Percentiles rank a stretch among this genome's conserved stretches.
Evolutionary conservation across 305 asterid genomes (phyloP).

Genomic region (Fraxinus platypoda): DNA sequence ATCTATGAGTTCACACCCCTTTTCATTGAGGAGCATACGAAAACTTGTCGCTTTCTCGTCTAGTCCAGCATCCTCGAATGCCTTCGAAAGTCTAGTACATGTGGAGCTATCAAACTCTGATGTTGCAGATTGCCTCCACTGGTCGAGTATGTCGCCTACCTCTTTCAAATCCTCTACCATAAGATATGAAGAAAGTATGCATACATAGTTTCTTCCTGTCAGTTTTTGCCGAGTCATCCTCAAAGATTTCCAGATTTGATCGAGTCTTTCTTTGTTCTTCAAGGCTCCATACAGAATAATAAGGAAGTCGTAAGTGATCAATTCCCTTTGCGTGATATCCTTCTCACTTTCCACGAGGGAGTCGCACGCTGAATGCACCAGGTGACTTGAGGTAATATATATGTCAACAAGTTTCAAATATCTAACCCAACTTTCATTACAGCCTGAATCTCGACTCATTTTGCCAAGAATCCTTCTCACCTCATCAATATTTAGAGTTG

Average conservation of each 20-base stretch:
- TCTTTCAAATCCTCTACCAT: conserved; percentile 73
- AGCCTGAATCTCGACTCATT: conserved; percentile 46
- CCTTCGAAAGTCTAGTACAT: conserved; percentile 52
- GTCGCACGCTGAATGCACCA: conserved; percentile 46
- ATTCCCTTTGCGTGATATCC: conserved; percentile 67
- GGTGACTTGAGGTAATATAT: conserved; percentile 56
- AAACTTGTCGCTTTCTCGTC: conserved; percentile 45
- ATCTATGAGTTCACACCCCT: conserved; percentile 38
- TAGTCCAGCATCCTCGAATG: conserved; percentile 56
- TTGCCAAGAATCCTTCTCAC: conserved; percentile 60
- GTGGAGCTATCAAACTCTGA: conserved; percentile 39
- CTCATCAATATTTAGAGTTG: conserved; percentile 64
- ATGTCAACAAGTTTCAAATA: conserved; percentile 61
- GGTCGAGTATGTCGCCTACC: conserved; percentile 57
- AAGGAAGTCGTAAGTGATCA: conserved; percentile 83
- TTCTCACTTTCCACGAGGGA: conserved; percentile 66
- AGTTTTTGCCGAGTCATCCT: conserved; percentile 71
- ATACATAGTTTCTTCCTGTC: conserved; percentile 63
- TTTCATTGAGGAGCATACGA: conserved; percentile 41
- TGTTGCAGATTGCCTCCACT: conserved; percentile 76
- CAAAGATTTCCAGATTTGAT: conserved; percentile 78
- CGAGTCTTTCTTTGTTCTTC: conserved; percentile 67
- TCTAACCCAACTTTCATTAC: conserved; percentile 62
- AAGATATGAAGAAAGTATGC: conserved; percentile 67
- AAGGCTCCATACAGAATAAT: conserved; percentile 66